Base-by-base conservation (phyloP, 768 basidiomycete genomes). In the Kwoniella mangroviensis region DNA sequence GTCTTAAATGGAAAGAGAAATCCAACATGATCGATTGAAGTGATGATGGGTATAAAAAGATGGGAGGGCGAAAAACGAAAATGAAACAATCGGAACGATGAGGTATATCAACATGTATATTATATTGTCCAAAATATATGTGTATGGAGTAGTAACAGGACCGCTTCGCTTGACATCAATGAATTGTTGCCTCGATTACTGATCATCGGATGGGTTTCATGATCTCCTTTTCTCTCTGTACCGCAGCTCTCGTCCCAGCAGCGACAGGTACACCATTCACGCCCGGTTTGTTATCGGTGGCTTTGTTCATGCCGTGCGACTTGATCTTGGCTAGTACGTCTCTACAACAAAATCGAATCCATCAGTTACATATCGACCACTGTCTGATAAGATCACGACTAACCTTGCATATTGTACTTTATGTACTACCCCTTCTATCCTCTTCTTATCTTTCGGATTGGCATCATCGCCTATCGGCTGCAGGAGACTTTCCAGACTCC, bases 401-500 rank as follows among this genome's bases (percentile, higher is more conserved):
- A 22, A 76, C 75, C 63, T 73, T 17, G 77, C 77, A 61, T 78
- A 80, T 42, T 69, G 62, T 24, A 80, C 60, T 63, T 80, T 78
- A 64, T 80, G 77, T 17, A 78, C 22, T 0, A 78, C 75, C 7
- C 71, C 69, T 54, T 80, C 79, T 19, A 80, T 63, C 64, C 75
- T 41, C 64, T 69, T 69, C 62, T 69, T 75, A 19, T 80, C 75
- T 58, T 71, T 72, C 6, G 70, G 12, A 1, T 71, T 52, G 21
- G 73, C 28, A 51, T 76, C 73, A 10, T 73, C 71, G 22, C 52
- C 55, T 17, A 63, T 26, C 4, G 76, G 74, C 21, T 63, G 58
- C 87, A 95, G 89, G 63, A 96, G 83, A 63, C 90, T 89, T 57
- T 87, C 87, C 54, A 96, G 85, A 42, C 88, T 86, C 86, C 88